phyloP scores from a whole-genome alignment of 2,329 filamentous ascomycete genomes.

The Pestalotiopsis sp. region DNA sequence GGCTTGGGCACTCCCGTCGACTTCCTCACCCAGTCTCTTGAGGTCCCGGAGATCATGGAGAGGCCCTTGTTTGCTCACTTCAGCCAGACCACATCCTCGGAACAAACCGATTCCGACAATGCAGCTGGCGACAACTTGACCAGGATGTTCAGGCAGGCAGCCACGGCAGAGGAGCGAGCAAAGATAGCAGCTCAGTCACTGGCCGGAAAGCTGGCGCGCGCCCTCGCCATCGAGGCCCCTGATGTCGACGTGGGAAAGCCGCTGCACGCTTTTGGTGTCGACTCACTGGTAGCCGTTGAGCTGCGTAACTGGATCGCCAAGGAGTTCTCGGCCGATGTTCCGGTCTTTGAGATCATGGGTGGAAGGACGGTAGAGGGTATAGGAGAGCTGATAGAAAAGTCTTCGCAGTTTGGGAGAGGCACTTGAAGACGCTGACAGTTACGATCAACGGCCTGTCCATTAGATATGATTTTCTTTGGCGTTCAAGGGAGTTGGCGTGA shows the following conservation, averaged over 20 bases:
- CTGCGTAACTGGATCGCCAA: slow-evolving; percentile 26
- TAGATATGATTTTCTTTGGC: background rate
- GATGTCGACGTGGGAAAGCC: slow-evolving; percentile 22
- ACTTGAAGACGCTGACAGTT: background rate
- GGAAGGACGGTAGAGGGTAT: background rate
- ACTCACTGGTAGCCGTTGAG: slow-evolving; percentile 30
- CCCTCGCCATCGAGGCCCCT: slow-evolving; percentile 15
- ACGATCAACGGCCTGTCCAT: background rate
- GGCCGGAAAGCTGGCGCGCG: slow-evolving; percentile 16
- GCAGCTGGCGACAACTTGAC: background rate
- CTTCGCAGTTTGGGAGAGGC: background rate
- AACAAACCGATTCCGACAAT: background rate
- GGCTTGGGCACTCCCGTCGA: background rate
- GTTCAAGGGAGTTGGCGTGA: background rate
- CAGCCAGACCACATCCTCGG: background rate
- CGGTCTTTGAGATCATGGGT: slow-evolving; percentile 6
- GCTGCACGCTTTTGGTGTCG: slow-evolving; percentile 26
- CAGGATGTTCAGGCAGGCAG: background rate
- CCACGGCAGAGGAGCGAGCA: background rate
- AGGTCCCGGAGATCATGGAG: background rate
- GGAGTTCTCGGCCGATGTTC: background rate
- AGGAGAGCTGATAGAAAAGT: background rate
- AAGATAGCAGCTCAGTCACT: slow-evolving; percentile 14
- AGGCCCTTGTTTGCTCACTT: background rate
- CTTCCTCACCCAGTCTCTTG: background rate